Conservation (phyloP, 805 yeast genomes). For the Allodekkera sacchari region DNA sequence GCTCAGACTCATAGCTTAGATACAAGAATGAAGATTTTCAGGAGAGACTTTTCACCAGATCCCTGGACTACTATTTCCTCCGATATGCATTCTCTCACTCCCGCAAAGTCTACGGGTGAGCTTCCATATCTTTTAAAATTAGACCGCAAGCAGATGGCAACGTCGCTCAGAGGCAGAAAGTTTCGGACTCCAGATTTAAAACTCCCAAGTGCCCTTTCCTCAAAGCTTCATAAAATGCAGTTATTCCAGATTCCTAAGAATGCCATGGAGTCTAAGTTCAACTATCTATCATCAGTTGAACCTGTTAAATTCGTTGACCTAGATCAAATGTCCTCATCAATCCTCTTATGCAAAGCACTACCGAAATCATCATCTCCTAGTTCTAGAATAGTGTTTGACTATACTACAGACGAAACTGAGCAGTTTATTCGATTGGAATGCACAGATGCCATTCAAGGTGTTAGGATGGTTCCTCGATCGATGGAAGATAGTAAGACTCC, state of each 20-base stretch:
- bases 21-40: constrained; percentile 52
- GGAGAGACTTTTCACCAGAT: constrained; percentile 41
- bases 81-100: too few species aligned
- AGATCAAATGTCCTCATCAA: constrained; percentile 16
- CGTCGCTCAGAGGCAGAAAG: constrained; percentile 22
- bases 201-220: constrained; percentile 13
- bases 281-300: constrained; percentile 22
- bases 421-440: constrained; percentile 37
- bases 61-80: constrained; percentile 31
- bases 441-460: constrained; percentile 31
- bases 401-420: constrained; percentile 28
- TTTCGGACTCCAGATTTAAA: constrained; percentile 19
- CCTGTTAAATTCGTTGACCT: constrained; percentile 19
- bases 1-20: constrained; percentile 43
- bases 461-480: constrained; percentile 45
- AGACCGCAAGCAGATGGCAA: constrained; percentile 25
- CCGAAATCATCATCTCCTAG: too few species aligned
- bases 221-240: too few species aligned
- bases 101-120: too few species aligned
- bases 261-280: constrained; percentile 20
- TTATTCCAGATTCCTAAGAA: constrained; percentile 27
- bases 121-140: constrained; percentile 21
- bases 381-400: constrained; percentile 25
- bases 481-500: constrained; percentile 24
- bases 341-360: constrained; percentile 23